Percentiles rank a stretch among this genome's conserved stretches.
Conservation (phyloP, 2,329 filamentous ascomycete species). For the Botryosphaeria agaves region DNA sequence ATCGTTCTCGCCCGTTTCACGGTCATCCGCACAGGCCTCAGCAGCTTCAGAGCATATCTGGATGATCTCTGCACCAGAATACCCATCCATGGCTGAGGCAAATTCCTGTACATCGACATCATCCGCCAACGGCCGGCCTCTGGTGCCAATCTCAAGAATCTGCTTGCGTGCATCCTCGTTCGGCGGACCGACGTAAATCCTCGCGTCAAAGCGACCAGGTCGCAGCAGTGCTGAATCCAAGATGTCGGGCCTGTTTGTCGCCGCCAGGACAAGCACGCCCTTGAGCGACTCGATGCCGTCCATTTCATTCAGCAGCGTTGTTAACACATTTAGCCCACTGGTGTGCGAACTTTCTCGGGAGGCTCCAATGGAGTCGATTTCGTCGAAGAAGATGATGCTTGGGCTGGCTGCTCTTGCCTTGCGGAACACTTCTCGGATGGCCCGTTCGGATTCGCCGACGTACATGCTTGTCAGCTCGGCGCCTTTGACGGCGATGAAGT, state of each 20-base stretch:
- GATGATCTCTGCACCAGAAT: constrained; percentile 72
- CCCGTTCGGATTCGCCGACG: constrained; percentile 82
- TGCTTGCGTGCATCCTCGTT: constrained; percentile 54
- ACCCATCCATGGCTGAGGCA: constrained; percentile 51
- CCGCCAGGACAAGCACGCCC: constrained; percentile 73
- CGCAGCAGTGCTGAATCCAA: constrained; percentile 76
- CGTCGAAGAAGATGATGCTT: constrained; percentile 92
- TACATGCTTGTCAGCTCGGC: constrained; percentile 94
- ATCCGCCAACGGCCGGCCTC: constrained; percentile 38
- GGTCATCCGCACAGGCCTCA: constrained; percentile 18
- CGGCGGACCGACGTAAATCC: constrained; percentile 75
- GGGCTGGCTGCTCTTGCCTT: constrained; percentile 74
- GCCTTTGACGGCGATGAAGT: constrained; percentile 89
- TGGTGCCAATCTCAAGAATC: constrained; percentile 54
- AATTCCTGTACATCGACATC: constrained; percentile 51
- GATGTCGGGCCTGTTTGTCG: constrained; percentile 77
- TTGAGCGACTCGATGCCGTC: constrained; percentile 78
- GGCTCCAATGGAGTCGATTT: constrained; percentile 69
- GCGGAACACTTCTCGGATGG: constrained; percentile 68
- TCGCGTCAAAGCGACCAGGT: constrained; percentile 68
- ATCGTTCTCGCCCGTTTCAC: constrained; percentile 20
- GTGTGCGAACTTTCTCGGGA: too few species aligned
- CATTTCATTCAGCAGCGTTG: constrained; percentile 85
- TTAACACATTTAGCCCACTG: constrained; percentile 62
- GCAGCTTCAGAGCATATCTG: constrained; percentile 29